Evolutionary conservation across 1,139 yeast species (phyloP).

Genomic region (Fermentozyma sake): DNA sequence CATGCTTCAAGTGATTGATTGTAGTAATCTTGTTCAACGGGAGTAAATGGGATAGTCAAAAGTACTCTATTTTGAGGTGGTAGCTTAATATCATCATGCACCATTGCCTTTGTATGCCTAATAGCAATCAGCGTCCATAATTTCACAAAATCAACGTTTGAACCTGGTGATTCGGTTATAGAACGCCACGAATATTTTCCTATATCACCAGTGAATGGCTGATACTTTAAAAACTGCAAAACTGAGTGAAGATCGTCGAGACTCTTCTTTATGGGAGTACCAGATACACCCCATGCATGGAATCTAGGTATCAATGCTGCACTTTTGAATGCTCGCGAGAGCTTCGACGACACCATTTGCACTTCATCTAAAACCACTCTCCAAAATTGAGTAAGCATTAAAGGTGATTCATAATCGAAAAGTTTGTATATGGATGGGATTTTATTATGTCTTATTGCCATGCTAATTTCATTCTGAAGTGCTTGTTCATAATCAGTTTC

Average conservation of each 20-base stretch:
- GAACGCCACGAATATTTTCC: constrained; percentile 39
- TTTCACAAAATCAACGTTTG: constrained; percentile 33
- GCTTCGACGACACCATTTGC: constrained; percentile 79
- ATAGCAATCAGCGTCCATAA: constrained; percentile 52
- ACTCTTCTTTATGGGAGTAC: constrained; percentile 77
- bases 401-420: constrained; percentile 68
- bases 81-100: constrained; percentile 65
- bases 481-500: constrained; percentile 35
- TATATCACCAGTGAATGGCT: constrained; percentile 52
- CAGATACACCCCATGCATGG: constrained; percentile 96
- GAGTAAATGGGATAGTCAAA: constrained; percentile 68
- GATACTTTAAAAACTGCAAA: constrained; percentile 57
- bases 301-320: constrained; percentile 76
- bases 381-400: constrained; percentile 84
- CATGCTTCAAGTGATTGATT: constrained; percentile 59
- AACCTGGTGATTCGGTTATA: constrained; percentile 11
- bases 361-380: constrained; percentile 89
- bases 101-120: constrained; percentile 83
- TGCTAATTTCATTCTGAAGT: constrained; percentile 31
- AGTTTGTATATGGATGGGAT: constrained; percentile 19
- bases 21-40: constrained; percentile 81
- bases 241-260: constrained; percentile 68
- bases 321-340: constrained; percentile 73
- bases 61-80: constrained; percentile 75
- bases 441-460: constrained; percentile 29